Base-by-base conservation (phyloP, 2,329 filamentous ascomycete genomes). In the Alternaria tenuissima region DNA sequence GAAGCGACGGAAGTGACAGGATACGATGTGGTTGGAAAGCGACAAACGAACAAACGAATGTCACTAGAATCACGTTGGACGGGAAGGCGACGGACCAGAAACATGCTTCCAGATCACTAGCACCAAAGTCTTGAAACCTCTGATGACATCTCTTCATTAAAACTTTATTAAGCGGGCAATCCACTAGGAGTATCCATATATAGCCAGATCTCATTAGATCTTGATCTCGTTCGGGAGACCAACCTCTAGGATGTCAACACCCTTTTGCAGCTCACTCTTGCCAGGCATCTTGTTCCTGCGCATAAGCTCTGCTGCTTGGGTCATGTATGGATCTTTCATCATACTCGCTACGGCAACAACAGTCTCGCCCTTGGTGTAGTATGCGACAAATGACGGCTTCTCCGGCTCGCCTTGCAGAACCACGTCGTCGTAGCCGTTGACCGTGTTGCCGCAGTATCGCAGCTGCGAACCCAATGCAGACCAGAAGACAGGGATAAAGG, bases 401-500 rank as follows among this genome's bases (percentile, higher is more conserved):
- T 82, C 81, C 5, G 76, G 88, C 68, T 91, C 87, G 12, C 94
- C 94, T 52, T 91, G 86, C 11, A 99, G 70, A 1, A 98, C 85
- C 5, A 97, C 74, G 69, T 96, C 93, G 75, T 99, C 95, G 82
- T 88, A 98, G 0, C 94, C 94, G 55, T 87, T 86, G 0, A 84
- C 81, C 0, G 94, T 93, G 81, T 94, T 95, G 12, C 95, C 95
- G 74, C 93, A 97, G 83, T 99, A 99, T 46, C 95, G 88, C 71
- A 99, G 80, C 81, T 99, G 95, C 6, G 89, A 86, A 5, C 94
- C 93, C 5, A 99, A 82, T 0, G 95, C 95, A 1, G 93, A 97
- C 95, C 95, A 99, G 83, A 99, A 99, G 52, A 99, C 87, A 0
- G 95, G 95, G 59, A 95, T 94, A 79, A 97, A 97, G 3, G 87